These are phyloP conservation scores for Pestalotiopsis sp. DNA, from an alignment of 2,329 filamentous ascomycete species.

Conservation along the genomic window DNA sequence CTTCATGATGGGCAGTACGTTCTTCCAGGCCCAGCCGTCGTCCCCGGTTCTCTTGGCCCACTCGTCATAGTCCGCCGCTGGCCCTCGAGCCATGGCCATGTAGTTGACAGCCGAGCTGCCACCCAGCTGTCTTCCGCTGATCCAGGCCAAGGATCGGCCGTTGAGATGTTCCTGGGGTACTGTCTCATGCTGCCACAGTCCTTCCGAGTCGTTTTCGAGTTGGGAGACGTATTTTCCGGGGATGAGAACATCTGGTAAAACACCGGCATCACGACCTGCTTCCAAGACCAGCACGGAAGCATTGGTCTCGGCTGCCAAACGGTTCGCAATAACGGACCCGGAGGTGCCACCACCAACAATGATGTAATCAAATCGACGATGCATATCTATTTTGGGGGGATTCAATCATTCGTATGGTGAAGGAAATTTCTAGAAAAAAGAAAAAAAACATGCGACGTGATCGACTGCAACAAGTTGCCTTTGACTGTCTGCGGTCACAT, in stretches of 20 bases:
- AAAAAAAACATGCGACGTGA: background rate
- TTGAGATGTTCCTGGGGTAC: background rate
- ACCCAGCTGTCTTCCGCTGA: slow-evolving; percentile 11
- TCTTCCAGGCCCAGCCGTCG: slow-evolving; percentile 34
- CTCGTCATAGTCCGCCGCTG: slow-evolving; percentile 36
- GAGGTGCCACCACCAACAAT: slow-evolving; percentile 8
- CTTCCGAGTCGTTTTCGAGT: slow-evolving; percentile 13
- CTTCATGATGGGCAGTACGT: slow-evolving; percentile 25
- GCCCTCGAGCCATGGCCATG: slow-evolving; percentile 38
- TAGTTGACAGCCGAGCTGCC: slow-evolving; percentile 14
- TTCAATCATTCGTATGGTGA: background rate
- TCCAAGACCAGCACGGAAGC: slow-evolving; percentile 12
- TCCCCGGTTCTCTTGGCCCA: slow-evolving; percentile 36
- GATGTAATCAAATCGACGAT: slow-evolving; percentile 8
- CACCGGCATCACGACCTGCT: slow-evolving; percentile 9
- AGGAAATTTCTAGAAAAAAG: background rate
- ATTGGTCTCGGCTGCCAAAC: background rate
- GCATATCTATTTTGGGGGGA: background rate
- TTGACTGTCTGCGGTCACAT: background rate
- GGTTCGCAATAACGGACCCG: slow-evolving; percentile 5
- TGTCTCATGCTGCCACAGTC: slow-evolving; percentile 3
- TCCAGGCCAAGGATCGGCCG: background rate
- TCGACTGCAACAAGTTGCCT: background rate
- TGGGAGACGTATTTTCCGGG: slow-evolving; percentile 6
- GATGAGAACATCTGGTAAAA: slow-evolving; percentile 7